Percentiles rank a stretch among this genome's conserved stretches.
These are phyloP conservation scores for Fusarium hostae DNA, from an alignment of 2,329 filamentous ascomycete genomes.

Conservation along the genomic window DNA sequence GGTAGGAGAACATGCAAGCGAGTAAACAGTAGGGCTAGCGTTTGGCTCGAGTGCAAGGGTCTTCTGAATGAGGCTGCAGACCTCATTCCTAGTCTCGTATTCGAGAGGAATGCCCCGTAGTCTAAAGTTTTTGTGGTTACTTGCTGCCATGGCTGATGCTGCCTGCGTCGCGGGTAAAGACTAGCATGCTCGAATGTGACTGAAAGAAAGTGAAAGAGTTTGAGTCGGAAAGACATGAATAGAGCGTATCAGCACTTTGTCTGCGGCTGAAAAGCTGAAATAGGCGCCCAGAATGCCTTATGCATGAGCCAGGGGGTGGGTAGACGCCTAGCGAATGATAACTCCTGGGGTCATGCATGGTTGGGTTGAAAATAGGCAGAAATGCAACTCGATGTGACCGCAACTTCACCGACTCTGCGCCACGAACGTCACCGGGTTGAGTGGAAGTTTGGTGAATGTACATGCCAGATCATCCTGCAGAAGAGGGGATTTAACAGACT, in stretches of 20 bases:
- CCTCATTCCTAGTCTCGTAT: neutral
- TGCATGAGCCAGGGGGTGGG: neutral
- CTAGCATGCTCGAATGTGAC: neutral
- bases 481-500: too few relatives aligned
- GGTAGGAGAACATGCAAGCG: neutral
- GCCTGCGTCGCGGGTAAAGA: neutral
- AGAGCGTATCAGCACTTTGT: neutral
- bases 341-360: neutral
- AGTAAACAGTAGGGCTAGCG: neutral
- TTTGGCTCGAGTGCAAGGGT: neutral
- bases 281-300: neutral
- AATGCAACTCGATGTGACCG: too few relatives aligned
- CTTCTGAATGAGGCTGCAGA: neutral
- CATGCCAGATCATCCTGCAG: neutral
- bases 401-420: neutral
- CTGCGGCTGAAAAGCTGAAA: neutral
- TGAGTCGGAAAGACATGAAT: neutral
- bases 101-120: neutral
- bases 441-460: too few relatives aligned
- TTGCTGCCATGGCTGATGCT: neutral
- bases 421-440: neutral
- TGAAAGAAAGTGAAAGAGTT: neutral
- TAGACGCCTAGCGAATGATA: neutral
- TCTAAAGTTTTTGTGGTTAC: neutral
- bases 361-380: neutral